Evolutionary conservation across 1,139 yeast species (phyloP), one percentile per base, ranked within the genome.

Genomic region (Pichia sp.): DNA sequence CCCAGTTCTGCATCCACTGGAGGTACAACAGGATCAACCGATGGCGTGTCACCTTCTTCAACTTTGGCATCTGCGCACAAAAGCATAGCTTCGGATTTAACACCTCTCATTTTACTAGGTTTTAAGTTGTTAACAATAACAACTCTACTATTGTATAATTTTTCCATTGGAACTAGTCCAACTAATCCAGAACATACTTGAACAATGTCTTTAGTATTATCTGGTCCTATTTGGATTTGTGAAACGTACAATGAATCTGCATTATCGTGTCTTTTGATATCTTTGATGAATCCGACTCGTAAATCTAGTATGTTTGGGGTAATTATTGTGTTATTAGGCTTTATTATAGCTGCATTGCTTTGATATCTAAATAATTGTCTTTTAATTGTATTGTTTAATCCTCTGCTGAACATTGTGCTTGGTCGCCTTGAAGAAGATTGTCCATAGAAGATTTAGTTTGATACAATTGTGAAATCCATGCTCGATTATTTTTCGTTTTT

Each of bases 61-160:
- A 16, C 30, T 23, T 18, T 39, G 12, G 40, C 50, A 30, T 47
- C 56, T 1, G 52, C 48, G 5, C 84, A 84, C 30, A 80, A 58
- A 1, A 80, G 57, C 85, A 80, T 80, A 1, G 81, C 85, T 51
- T 76, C 74, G 0, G 83, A 77, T 45, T 56, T 61, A 18, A 74
- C 70, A 4, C 85, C 85, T 63, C 88, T 71, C 82, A 82, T 78
- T 55, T 81, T 77, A 4, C 79, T 77, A 8, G 84, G 82, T 63
- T 82, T 82, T 60, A 82, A 68, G 65, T 82, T 82, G 40, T 79
- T 78, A 46, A 82, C 69, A 16, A 78, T 63, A 2, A 81, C 76
- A 12, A 81, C 82, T 51, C 64, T 67, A 48, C 75, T 66, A 53
- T 72, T 67, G 48, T 72, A 69, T 69, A 82, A 64, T 15, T 72